Base-by-base conservation (phyloP, 257 asterid species). In the Rhazya stricta region DNA sequence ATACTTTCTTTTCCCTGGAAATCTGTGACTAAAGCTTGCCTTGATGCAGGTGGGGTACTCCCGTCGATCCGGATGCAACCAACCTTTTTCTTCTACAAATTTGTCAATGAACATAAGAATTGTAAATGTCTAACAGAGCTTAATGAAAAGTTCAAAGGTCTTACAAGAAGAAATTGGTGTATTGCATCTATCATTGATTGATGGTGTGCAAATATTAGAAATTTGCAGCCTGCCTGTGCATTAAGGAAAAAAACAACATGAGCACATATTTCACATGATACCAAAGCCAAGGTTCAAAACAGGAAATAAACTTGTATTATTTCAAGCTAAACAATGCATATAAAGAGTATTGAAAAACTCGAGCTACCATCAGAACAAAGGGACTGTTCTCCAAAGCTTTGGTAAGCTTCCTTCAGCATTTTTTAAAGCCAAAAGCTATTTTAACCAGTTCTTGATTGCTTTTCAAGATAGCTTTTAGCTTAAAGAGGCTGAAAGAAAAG, bases 41-140 rank as follows among this genome's bases (percentile, higher is more conserved):
- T 89, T 81, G 90, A 86, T 81, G 93, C 89, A 77, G 97, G 88
- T 60, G 97, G 97, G 58, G 96, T 92, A 79, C 89, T 68, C 67
- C 98, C 97, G 79, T 92, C 97, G 74, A 94, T 94, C 83, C 96
- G 85, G 79, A 94, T 94, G 89, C 96, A 92, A 75, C 91, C 89
- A 48, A 94, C 91, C 58, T 94, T 94, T 80, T 94, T 90, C 91
- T 87, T 94, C 97, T 94, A 82, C 72, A 86, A 77, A 71, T 57
- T 76, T 36, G 70, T 53, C 37, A 62, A n/a, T 51, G 74, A 67
- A 67, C 45, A 72, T 75, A 74, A 73, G 41, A 61, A 48, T 68
- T 48, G 45, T 23, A 69, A 71, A 79, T 54, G 63, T 69, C 23
- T 50, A 34, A 36, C 39, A 67, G 6, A 32, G 16, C 19, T 69